phyloP scores from a whole-genome alignment of 345 rosid genomes.

The Lepidium africanum region DNA sequence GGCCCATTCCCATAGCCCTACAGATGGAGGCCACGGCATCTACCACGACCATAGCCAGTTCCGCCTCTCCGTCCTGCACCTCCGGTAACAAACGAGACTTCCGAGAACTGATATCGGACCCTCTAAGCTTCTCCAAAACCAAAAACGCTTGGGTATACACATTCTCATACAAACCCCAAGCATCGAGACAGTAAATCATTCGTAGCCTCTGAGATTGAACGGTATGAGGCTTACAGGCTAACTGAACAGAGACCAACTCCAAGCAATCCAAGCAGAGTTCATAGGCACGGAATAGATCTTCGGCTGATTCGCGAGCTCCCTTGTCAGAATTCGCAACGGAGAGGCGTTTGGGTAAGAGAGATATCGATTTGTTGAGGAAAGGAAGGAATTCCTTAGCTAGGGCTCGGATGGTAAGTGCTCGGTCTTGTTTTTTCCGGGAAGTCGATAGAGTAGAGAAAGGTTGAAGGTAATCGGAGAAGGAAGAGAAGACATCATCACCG shows the following conservation, averaged over 20 bases:
- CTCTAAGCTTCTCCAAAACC: conserved; percentile 47
- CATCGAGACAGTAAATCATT: conserved; percentile 44
- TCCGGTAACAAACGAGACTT: conserved; percentile 29
- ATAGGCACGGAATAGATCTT: conserved; percentile 42
- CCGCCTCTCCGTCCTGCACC: conserved; percentile 33
- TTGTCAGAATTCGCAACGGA: conserved; percentile 13
- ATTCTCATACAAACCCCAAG: conserved; percentile 41
- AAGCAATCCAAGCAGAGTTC: conserved; percentile 62
- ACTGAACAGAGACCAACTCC: conserved; percentile 55
- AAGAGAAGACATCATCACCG: conserved; percentile 32
- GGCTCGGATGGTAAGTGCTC: conserved; percentile 34
- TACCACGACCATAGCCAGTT: conserved; percentile 43
- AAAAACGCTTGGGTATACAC: conserved; percentile 37
- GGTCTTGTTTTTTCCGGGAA: conserved; percentile 25
- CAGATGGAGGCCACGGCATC: conserved; percentile 46
- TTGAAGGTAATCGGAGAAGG: conserved; percentile 50
- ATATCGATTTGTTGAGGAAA: conserved; percentile 65
- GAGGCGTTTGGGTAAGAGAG: conserved; percentile 69
- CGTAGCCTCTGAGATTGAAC: conserved; percentile 49
- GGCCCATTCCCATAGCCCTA: conserved; percentile 42
- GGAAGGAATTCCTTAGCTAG: conserved; percentile 68
- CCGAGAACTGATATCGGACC: conserved; percentile 18
- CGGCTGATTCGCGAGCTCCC: conserved; percentile 11
- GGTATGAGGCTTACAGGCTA: conserved; percentile 51
- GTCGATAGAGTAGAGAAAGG: conserved; percentile 36